A percentile compares a stretch with the other conserved stretches of the same genome.
These are phyloP conservation scores for Malus hybrid DNA, from an alignment of 331 rosid species.

Conservation along the genomic window DNA sequence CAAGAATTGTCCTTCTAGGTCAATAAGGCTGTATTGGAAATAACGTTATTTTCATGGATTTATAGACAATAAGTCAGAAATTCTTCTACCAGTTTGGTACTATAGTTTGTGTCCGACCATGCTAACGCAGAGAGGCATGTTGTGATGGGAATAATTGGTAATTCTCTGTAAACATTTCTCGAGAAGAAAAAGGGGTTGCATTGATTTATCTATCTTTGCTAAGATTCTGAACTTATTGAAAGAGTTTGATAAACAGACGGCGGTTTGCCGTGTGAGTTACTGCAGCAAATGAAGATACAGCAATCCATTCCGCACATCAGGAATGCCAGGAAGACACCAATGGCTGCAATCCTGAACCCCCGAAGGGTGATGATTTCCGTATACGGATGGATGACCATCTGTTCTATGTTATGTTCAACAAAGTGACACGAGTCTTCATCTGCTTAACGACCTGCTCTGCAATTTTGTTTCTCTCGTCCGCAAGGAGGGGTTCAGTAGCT, in stretches of 20 bases:
- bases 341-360: slow-evolving; percentile 83
- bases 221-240: not conserved
- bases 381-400: slow-evolving; percentile 78
- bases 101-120: not conserved
- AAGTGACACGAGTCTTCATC: slow-evolving; percentile 67
- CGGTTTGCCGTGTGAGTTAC: not conserved
- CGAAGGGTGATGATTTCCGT: slow-evolving; percentile 41
- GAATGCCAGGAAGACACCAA: slow-evolving; percentile 98
- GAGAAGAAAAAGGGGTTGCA: not conserved
- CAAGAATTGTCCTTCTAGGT: not conserved
- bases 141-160: not conserved
- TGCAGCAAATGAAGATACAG: slow-evolving; percentile 22
- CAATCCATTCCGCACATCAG: slow-evolving; percentile 81
- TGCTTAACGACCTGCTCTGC: slow-evolving; percentile 49
- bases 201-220: not conserved
- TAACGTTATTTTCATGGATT: not conserved
- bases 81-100: not conserved
- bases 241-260: not conserved
- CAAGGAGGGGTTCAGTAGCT: slow-evolving; percentile 45
- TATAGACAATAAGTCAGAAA: slow-evolving; percentile 17
- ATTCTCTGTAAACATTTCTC: not conserved
- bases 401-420: slow-evolving; percentile 69
- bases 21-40: not conserved
- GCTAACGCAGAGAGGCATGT: not conserved
- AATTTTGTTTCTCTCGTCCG: slow-evolving; percentile 44